Percentiles rank a stretch among this genome's conserved stretches.
Conservation (phyloP, 2,329 filamentous ascomycete species). For the Aureobasidium melanogenum region DNA sequence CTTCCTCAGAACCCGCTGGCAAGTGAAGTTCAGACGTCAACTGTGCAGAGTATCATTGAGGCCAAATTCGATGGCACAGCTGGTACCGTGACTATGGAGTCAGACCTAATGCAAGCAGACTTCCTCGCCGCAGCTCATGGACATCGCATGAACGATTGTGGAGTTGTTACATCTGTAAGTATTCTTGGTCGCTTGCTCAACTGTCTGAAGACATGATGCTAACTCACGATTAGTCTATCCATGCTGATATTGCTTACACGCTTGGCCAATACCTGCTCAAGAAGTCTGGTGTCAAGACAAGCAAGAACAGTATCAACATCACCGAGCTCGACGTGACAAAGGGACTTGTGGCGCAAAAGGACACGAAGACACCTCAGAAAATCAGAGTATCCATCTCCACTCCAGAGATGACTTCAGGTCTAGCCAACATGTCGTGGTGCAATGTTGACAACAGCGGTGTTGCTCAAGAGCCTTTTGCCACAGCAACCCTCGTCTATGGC, state of each 20-base stretch:
- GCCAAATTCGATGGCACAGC: constrained; percentile 23
- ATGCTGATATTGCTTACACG: not conserved
- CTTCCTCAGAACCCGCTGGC: too few relatives aligned
- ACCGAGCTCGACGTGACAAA: too few relatives aligned
- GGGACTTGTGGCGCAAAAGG: too few relatives aligned
- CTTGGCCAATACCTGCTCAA: not conserved
- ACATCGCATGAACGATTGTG: constrained; percentile 27
- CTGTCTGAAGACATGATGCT: too few relatives aligned
- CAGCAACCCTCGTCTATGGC: constrained; percentile 18
- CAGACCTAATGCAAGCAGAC: constrained; percentile 33
- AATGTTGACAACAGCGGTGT: constrained; percentile 22
- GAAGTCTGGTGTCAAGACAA: not conserved
- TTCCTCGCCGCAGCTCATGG: constrained; percentile 29
- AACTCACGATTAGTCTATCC: not conserved
- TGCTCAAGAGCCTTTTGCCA: constrained; percentile 21
- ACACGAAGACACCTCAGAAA: too few relatives aligned
- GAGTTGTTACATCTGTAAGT: not conserved
- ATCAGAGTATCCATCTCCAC: too few relatives aligned
- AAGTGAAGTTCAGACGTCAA: not conserved
- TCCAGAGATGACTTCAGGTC: not conserved
- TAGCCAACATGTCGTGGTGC: constrained; percentile 2
- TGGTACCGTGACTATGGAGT: constrained; percentile 28
- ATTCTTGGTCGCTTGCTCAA: not conserved
- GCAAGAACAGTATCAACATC: not conserved
- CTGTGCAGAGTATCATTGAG: constrained; percentile 30